Conservation (phyloP, 23 red algal genomes). For the Gracilariopsis chorda region DNA sequence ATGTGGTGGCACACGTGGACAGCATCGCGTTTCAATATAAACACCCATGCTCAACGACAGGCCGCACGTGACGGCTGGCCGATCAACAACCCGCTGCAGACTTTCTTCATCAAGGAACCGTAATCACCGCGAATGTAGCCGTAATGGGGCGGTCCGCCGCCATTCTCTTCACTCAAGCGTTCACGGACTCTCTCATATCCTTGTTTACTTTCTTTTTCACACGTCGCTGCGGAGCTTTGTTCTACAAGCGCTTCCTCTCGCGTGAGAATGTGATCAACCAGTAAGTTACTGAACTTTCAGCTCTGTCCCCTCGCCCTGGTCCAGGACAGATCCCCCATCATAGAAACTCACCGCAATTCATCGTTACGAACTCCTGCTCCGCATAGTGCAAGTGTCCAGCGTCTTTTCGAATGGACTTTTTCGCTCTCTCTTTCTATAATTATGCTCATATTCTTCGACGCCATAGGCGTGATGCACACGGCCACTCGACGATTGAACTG, state of each 20-base stretch:
- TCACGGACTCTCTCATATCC: conserved; percentile 50
- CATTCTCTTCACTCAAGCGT: conserved; percentile 24
- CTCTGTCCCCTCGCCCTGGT: not conserved
- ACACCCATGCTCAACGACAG: too few relatives aligned
- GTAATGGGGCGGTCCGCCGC: conserved; percentile 48
- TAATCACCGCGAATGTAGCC: conserved; percentile 17
- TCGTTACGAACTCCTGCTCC: not conserved
- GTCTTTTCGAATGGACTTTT: conserved; percentile 70
- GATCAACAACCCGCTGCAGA: too few relatives aligned
- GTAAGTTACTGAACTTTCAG: not conserved
- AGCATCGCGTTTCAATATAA: too few relatives aligned
- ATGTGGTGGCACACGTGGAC: too few relatives aligned
- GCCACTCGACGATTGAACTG: conserved; percentile 70
- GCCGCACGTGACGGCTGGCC: too few relatives aligned
- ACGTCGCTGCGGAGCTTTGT: conserved; percentile 38
- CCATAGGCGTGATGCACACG: conserved; percentile 50
- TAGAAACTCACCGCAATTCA: not conserved
- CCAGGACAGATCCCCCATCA: too few relatives aligned
- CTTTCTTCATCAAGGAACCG: too few relatives aligned
- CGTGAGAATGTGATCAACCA: conserved; percentile 56
- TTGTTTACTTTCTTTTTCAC: conserved; percentile 36
- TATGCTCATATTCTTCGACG: conserved; percentile 76
- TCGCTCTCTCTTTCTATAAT: conserved; percentile 61
- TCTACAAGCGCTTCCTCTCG: conserved; percentile 67
- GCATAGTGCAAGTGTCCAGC: conserved; percentile 57